Evolutionary conservation across 2,329 filamentous ascomycete species (phyloP).

Genomic region (Fusarium siculi): DNA sequence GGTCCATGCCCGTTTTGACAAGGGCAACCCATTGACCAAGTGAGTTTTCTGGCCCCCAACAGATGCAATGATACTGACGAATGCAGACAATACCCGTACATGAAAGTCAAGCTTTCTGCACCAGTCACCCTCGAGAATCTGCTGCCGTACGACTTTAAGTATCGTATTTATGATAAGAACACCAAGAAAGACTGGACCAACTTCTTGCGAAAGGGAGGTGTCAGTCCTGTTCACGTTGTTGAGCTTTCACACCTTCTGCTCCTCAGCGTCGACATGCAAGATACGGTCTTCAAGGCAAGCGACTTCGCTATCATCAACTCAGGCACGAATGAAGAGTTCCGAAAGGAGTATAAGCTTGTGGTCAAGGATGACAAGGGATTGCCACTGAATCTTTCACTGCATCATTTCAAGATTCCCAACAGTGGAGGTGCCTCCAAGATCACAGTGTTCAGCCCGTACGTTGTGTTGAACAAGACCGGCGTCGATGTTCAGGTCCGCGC

Average conservation of each 20-base stretch:
- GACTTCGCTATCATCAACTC: conserved; percentile 98
- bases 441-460: conserved; percentile 93
- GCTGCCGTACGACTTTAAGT: conserved; percentile 98
- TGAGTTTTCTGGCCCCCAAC: conserved; percentile 49
- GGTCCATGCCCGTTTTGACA: conserved; percentile 86
- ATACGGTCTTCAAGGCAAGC: conserved; percentile 92
- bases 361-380: conserved; percentile 88
- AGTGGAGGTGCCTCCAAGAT: conserved; percentile 97
- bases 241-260: conserved; percentile 93
- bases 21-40: conserved; percentile 82
- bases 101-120: conserved; percentile 90
- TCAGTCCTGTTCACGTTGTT: conserved; percentile 97
- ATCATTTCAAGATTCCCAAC: conserved; percentile 90
- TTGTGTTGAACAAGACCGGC: conserved; percentile 94
- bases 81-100: conserved; percentile 86
- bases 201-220: conserved; percentile 93
- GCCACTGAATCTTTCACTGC: conserved; percentile 81
- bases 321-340: conserved; percentile 86
- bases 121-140: conserved; percentile 95
- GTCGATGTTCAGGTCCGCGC: conserved; percentile 87
- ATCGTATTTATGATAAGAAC: conserved; percentile 98
- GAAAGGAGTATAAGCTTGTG: conserved; percentile 79
- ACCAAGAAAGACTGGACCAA: conserved; percentile 99
- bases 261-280: conserved; percentile 95
- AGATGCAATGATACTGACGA: conserved; percentile 18